Evolutionary conservation across 176 grass and related monocot genomes (phyloP).

Genomic region (Elymus sibiricus): DNA sequence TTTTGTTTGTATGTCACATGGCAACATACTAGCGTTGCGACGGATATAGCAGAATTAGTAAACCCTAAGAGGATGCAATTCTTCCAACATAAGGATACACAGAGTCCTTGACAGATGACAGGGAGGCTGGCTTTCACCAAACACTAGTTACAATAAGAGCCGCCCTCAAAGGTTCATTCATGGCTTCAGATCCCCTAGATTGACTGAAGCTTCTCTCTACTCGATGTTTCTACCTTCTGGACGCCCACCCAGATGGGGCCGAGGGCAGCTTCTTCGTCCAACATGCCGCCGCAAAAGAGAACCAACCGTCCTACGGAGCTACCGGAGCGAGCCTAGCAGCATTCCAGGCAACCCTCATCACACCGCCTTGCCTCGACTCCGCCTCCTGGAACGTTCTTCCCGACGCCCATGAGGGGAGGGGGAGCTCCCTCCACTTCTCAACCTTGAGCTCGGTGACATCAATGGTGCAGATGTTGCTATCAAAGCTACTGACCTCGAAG

Average conservation of each 20-base stretch:
- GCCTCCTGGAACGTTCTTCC: slow-evolving; percentile 73
- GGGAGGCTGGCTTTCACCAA: too few relatives aligned
- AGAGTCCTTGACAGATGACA: background rate
- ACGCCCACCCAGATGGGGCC: too few relatives aligned
- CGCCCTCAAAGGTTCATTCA: background rate
- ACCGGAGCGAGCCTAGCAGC: too few relatives aligned
- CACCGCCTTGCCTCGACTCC: too few relatives aligned
- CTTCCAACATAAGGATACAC: background rate
- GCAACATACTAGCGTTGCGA: background rate
- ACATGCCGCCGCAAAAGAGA: too few relatives aligned
- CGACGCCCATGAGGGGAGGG: slow-evolving; percentile 56
- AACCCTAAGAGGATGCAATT: background rate
- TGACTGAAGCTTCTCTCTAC: background rate
- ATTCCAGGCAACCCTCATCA: too few relatives aligned
- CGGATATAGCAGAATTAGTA: background rate
- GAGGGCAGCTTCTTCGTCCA: too few relatives aligned
- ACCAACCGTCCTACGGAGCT: too few relatives aligned
- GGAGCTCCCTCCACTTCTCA: slow-evolving; percentile 72
- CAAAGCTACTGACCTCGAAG: too few relatives aligned
- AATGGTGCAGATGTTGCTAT: too few relatives aligned
- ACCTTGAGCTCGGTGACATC: background rate
- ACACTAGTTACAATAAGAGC: background rate
- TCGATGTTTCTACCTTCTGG: too few relatives aligned
- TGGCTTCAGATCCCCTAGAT: background rate
- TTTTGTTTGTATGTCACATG: background rate